Conservation (phyloP, 805 yeast genomes). For the Brettanomyces anomalus region DNA sequence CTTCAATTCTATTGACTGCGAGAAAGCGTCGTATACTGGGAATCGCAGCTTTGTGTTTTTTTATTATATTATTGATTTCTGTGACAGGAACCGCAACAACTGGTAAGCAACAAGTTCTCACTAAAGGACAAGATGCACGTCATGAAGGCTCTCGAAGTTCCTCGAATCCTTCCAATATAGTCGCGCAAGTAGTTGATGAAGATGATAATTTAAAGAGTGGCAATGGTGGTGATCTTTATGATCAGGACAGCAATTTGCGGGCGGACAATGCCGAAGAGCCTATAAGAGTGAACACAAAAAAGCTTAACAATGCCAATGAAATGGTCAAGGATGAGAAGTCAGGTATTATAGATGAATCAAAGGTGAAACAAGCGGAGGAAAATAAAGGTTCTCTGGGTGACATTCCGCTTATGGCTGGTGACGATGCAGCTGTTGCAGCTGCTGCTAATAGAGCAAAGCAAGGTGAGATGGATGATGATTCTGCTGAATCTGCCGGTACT, state of each 20-base stretch:
- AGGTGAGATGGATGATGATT: background rate
- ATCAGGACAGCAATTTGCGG: background rate
- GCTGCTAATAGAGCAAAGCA: conserved; percentile 1
- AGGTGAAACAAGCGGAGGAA: conserved; percentile 31
- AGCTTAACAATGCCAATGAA: conserved; percentile 18
- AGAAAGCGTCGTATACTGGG: conserved; percentile 33
- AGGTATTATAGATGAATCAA: conserved; percentile 33
- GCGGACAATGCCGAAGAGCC: conserved; percentile 6
- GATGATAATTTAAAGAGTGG: background rate
- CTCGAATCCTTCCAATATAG: background rate
- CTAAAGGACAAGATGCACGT: background rate
- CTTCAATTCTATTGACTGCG: conserved; percentile 4
- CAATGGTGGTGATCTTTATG: too few species aligned
- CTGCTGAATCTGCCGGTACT: background rate
- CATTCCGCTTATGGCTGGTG: conserved; percentile 11
- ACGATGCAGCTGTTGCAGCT: conserved; percentile 5
- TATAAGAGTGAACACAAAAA: conserved; percentile 8
- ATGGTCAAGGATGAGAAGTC: conserved; percentile 22
- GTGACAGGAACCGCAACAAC: conserved; percentile 11
- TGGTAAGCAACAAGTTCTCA: background rate
- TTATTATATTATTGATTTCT: conserved; percentile 29
- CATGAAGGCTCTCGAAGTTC: background rate
- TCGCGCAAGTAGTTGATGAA: background rate
- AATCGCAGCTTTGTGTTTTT: conserved; percentile 31
- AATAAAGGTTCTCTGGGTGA: conserved; percentile 4